Conservation (phyloP, 495 filamentous ascomycete genomes). For the Tetracladium marchalianum region DNA sequence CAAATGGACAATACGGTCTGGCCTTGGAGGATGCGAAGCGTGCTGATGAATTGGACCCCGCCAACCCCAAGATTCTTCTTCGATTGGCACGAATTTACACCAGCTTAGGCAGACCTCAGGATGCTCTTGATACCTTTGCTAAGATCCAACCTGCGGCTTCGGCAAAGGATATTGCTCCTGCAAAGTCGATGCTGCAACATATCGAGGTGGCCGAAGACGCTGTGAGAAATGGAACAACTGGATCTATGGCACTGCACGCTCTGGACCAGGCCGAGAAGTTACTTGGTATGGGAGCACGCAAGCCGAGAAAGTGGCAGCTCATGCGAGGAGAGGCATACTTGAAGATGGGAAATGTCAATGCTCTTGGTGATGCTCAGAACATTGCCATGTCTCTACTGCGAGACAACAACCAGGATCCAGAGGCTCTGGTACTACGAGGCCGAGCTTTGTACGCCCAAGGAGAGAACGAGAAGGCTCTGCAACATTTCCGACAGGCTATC, state of each 20-base stretch:
- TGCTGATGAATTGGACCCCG: conserved; percentile 70
- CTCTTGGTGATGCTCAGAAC: conserved; percentile 83
- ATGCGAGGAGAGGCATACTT: conserved; percentile 91
- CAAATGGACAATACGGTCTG: conserved; percentile 60
- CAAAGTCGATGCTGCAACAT: conserved; percentile 75
- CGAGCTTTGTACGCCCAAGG: conserved; percentile 81
- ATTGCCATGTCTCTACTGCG: conserved; percentile 80
- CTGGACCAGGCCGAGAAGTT: conserved; percentile 79
- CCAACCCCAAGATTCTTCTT: conserved; percentile 77
- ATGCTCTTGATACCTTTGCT: conserved; percentile 70
- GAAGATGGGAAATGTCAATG: conserved; percentile 84
- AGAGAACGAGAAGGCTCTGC: conserved; percentile 90
- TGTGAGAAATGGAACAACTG: conserved; percentile 57
- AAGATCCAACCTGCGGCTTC: conserved; percentile 67
- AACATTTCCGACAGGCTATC: conserved; percentile 82
- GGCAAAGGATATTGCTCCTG: conserved; percentile 68
- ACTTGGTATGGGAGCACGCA: conserved; percentile 59
- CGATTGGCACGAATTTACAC: conserved; percentile 84
- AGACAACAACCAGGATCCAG: conserved; percentile 81
- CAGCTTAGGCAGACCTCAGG: conserved; percentile 70
- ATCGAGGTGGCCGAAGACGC: conserved; percentile 71
- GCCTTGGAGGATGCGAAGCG: conserved; percentile 78
- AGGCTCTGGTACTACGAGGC: conserved; percentile 84
- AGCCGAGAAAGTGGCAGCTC: conserved; percentile 86
- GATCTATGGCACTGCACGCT: conserved; percentile 86